Conservation (phyloP, 768 basidiomycete genomes). For the Russula olivacea region DNA sequence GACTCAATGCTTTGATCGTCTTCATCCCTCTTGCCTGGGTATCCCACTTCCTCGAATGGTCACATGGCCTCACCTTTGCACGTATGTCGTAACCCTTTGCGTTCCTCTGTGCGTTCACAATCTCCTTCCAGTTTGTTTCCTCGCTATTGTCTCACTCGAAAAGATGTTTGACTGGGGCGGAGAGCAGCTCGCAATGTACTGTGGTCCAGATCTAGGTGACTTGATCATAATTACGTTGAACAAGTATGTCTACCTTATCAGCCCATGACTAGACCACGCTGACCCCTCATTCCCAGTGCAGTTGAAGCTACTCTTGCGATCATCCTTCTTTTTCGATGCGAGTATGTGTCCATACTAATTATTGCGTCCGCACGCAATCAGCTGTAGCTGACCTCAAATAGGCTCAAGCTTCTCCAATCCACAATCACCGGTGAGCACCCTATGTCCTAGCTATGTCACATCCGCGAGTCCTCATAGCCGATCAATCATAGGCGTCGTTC, state of each 20-base stretch:
- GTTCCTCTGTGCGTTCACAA: neutral
- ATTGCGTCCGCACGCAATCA: neutral
- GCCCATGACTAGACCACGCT: neutral
- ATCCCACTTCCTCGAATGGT: slow-evolving; percentile 28
- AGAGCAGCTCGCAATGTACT: slow-evolving; percentile 51
- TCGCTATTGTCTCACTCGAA: slow-evolving; percentile 62
- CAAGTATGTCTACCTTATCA: slow-evolving; percentile 42
- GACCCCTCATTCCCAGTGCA: slow-evolving; percentile 37
- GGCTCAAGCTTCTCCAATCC: slow-evolving; percentile 58
- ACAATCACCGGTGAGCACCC: slow-evolving; percentile 50
- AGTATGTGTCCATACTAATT: slow-evolving; percentile 41
- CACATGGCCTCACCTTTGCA: slow-evolving; percentile 21
- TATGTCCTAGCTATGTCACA: slow-evolving; percentile 1
- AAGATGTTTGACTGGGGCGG: slow-evolving; percentile 60
- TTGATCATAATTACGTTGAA: slow-evolving; percentile 58
- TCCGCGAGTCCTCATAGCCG: neutral
- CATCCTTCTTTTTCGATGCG: slow-evolving; percentile 59
- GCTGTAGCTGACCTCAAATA: slow-evolving; percentile 26
- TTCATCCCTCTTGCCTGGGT: slow-evolving; percentile 30
- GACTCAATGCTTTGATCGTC: slow-evolving; percentile 27
- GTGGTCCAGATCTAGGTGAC: slow-evolving; percentile 56
- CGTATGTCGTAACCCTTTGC: slow-evolving; percentile 20
- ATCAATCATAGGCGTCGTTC: slow-evolving; percentile 48
- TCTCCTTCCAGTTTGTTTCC: slow-evolving; percentile 47
- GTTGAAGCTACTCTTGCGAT: slow-evolving; percentile 71